Evolutionary conservation across 73 alveolate genomes (phyloP).

Genomic region (Stentor roeselii): DNA sequence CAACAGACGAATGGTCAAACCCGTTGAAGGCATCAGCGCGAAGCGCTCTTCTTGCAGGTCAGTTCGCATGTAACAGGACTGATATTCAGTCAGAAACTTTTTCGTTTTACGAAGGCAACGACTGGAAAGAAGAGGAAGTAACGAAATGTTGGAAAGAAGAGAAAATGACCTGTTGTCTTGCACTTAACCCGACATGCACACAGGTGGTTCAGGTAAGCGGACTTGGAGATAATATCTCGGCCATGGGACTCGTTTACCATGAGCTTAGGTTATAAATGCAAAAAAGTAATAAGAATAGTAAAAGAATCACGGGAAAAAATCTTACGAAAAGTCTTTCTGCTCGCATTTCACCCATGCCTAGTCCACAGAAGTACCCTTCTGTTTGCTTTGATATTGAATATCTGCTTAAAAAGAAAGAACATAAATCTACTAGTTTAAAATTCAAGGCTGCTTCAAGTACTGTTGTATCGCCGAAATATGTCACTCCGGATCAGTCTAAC

Average conservation of each 20-base stretch:
- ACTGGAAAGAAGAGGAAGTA: neutral
- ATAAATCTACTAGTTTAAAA: no score
- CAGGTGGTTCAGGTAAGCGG: slow-evolving; percentile 2
- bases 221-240: slow-evolving; percentile 9
- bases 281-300: neutral
- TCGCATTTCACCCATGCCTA: no score
- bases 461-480: no score
- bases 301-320: neutral
- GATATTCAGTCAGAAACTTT: neutral
- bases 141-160: neutral
- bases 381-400: no score
- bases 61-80: slow-evolving; percentile 6
- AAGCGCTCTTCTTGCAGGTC: slow-evolving; percentile 7
- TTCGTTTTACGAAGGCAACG: neutral
- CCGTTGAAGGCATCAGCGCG: slow-evolving; percentile 2
- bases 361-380: no score
- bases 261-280: neutral
- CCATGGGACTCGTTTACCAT: slow-evolving; percentile 13
- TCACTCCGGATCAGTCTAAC: no score
- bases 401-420: no score
- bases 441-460: no score
- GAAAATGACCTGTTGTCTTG: slow-evolving; percentile 5
- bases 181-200: slow-evolving; percentile 1
- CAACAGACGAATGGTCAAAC: neutral
- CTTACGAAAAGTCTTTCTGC: neutral